These are phyloP conservation scores for Fusarium fujikuroi DNA, from an alignment of 2,329 filamentous ascomycete species.

Conservation along the genomic window DNA sequence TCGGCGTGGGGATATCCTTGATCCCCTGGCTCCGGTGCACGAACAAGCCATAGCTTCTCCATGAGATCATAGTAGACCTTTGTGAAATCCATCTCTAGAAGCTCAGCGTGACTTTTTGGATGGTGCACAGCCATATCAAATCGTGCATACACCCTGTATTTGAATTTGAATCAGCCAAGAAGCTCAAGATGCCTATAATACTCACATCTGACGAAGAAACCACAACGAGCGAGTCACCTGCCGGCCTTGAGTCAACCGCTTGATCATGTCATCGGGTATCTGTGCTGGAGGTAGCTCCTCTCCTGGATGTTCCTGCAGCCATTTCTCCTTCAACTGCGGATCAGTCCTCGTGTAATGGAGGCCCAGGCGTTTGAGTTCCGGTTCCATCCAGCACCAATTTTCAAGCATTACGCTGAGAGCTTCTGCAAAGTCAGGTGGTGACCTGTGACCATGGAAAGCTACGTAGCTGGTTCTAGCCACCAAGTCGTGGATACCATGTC, in stretches of 20 bases:
- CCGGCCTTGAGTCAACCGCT: not conserved
- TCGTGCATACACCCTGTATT: not conserved
- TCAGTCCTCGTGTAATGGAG: not conserved
- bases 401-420: not conserved
- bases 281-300: not conserved
- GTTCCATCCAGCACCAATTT: not conserved
- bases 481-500: not conserved
- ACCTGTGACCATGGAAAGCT: not conserved
- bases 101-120: not conserved
- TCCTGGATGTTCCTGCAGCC: not conserved
- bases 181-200: rapidly evolving
- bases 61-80: not conserved
- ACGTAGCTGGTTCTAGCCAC: not conserved
- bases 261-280: rapidly evolving
- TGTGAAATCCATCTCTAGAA: not conserved
- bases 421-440: not conserved
- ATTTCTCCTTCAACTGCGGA: not conserved
- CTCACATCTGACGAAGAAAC: not conserved
- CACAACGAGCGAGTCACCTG: not conserved
- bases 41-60: not conserved
- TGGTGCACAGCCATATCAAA: not conserved
- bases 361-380: not conserved
- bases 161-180: not conserved
- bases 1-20: not conserved
- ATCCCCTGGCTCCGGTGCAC: not conserved